Evolutionary conservation across 176 grass and related monocot species (phyloP), one percentile per base, ranked within the genome.

Genomic region (Alloteropsis semialata): DNA sequence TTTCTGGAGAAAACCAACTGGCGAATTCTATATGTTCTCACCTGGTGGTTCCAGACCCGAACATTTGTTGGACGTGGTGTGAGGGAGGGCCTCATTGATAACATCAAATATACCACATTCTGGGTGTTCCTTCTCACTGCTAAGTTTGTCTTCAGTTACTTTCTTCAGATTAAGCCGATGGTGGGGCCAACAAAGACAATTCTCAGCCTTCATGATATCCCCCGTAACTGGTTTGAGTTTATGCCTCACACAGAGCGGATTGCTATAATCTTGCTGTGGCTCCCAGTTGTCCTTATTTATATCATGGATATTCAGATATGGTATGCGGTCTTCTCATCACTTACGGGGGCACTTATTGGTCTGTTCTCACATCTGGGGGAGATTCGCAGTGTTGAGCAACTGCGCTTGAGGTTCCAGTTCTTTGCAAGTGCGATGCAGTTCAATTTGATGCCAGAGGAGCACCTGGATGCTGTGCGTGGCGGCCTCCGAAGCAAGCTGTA

Each of bases 221-320:
- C 51, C 6, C 90, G 88, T 74, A 77, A 93, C 66, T 98, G 96
- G 96, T 94, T 93, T 82, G 96, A 98, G 82, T 95, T 98, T 74
- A 90, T 98, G 84, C 76, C 92, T 39, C 87, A 93, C 79, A 93
- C 90, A 12, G 92, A 93, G 84, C 74, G 92, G 69, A 79, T 98
- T 48, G 90, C 89, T 68, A 76, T 88, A 70, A 83, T 98, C 72
- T 64, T 98, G 54, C 71, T 98, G 53, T 98, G 96, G 96, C 19
- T 88, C 18, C 96, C 96, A 71, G 91, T 98, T 41, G 76, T 98
- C 42, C 89, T 98, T 75, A 91, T 98, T 75, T 98, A 98, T 55
- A 82, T 98, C 15, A 93, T 98, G 92, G 96, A 98, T 86, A 95
- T 95, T 74, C 96, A 98, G 67, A 98, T 98, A 65, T 98, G 96